Base-by-base conservation (phyloP, 345 rosid genomes). In the Orychophragmus violaceus region DNA sequence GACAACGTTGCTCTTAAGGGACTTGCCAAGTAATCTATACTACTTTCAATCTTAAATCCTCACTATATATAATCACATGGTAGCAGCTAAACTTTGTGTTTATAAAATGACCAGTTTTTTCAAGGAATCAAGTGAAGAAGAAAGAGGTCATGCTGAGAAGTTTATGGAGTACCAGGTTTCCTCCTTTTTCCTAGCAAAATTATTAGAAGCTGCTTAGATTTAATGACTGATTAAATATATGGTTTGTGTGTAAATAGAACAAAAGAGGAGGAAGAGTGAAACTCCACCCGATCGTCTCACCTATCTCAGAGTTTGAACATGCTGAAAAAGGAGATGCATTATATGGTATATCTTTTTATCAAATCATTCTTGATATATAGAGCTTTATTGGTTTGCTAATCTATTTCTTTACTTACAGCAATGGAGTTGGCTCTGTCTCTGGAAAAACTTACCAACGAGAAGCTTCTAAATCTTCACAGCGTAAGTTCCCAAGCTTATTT, bases 71-170 rank as follows among this genome's bases (percentile, higher is more conserved):
- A 3, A 22, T 4, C 22, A 5, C 1, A 49, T 9, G 22, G 12
- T 13, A 28, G 35, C 14, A 60, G 52, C 25, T 46, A 19, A 46
- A 36, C 46, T 19, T 60, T 42, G 19, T 17, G n/a, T 35, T 21
- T 9, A 32, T 42, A 14, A 8, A 10, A 16, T 46, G 2, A 14
- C 8, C 73, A 90, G 97, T 39, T 90, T 90, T 73, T 90, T 90
- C 79, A 87, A 85, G 83, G 95, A 90, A 35, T 85, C 97, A 1
- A 90, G 95, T 75, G 95, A 84, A 49, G 95, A 90, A 63, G 95
- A 90, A 80, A 90, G 97, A 70, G 84, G 74, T 3, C 95, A 90
- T 55, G 95, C 95, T 1, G 97, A 90, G 62, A 87, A 83, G 76
- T 72, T 87, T 18, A 90, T 90, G 91, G 62, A 85, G 55, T 90